Evolutionary conservation across 1,284 basidiomycete genomes (phyloP), one percentile per base, ranked within the genome.

Genomic region (Vanrija sp.): DNA sequence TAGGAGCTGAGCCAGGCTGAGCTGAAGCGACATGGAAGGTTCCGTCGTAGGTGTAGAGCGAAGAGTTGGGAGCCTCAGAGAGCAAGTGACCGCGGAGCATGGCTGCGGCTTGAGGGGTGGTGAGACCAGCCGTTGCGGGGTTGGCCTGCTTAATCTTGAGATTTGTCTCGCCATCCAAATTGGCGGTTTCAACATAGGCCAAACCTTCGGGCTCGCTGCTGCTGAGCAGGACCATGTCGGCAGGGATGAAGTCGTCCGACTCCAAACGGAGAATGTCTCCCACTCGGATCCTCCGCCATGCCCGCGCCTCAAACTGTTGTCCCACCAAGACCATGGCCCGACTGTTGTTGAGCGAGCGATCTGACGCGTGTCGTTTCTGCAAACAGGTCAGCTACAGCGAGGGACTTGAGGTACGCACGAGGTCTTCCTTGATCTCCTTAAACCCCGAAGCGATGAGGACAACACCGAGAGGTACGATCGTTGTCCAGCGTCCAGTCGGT

Each of bases 61-160:
- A 95, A 66, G 95, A 97, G 76, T 98, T 98, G 14, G 96, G 96
- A 54, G 97, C 91, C 74, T 98, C 96, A 2, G 90, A 95, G 41
- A 88, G 84, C 25, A 98, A 78, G 38, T 87, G 84, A 5, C 96
- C 96, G 19, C 84, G 85, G 1, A 98, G 80, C 3, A 84, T 75
- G 7, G 82, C 81, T 22, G 91, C 86, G 3, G 86, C 81, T 15
- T 84, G 78, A 0, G 95, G 92, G 1, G 88, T 84, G 10, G 85
- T 92, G 41, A 97, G 80, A 12, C 80, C 68, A 0, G 89, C 78
- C 0, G 94, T 97, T 23, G 89, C 84, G 0, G 89, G 81, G 16
- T 88, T 88, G 0, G 90, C 90, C 77, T 98, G 94, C 73, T 98
- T 98, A 77, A 98, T 98, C 79, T 98, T 99, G 63, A 98, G 81